Conservation (phyloP, 345 rosid species). For the Mallotus nudiflorus region DNA sequence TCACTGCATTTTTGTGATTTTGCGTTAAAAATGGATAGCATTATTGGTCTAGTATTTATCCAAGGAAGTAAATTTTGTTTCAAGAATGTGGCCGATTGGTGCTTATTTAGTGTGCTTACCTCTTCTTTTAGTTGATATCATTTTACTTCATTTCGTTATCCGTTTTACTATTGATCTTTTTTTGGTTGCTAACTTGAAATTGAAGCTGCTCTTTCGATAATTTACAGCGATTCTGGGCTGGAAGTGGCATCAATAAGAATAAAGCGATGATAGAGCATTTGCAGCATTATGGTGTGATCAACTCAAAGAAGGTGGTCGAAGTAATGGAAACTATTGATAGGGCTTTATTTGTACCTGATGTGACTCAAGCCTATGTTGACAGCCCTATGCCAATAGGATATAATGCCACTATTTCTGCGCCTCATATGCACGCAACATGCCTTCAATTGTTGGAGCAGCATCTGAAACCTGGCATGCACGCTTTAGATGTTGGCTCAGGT, state of each 20-base stretch:
- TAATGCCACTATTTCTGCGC: conserved; percentile 97
- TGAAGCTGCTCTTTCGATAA: conserved; percentile 11
- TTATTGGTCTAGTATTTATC: not conserved
- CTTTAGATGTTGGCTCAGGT: conserved; percentile 99
- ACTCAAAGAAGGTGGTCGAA: conserved; percentile 65
- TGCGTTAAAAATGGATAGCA: not conserved
- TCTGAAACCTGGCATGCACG: conserved; percentile 89
- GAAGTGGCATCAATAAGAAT: conserved; percentile 48
- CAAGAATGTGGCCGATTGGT: not conserved
- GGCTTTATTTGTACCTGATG: conserved; percentile 76
- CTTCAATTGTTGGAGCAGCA: conserved; percentile 75
- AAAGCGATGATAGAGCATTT: conserved; percentile 72
- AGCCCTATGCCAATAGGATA: conserved; percentile 87
- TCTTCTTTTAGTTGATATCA: not conserved
- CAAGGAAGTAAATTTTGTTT: not conserved
- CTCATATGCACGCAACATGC: conserved; percentile 98
- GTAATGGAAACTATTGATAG: conserved; percentile 88
- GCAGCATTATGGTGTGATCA: conserved; percentile 60
- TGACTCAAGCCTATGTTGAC: conserved; percentile 70
- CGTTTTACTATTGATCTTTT: not conserved
- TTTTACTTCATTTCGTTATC: not conserved
- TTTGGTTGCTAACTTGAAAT: not conserved
- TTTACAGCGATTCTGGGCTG: conserved; percentile 52
- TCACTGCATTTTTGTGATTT: conserved; percentile 14
- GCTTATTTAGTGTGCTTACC: not conserved